Conservation (phyloP, 192 early-diverging fungal species). For the Coemansia furcata region DNA sequence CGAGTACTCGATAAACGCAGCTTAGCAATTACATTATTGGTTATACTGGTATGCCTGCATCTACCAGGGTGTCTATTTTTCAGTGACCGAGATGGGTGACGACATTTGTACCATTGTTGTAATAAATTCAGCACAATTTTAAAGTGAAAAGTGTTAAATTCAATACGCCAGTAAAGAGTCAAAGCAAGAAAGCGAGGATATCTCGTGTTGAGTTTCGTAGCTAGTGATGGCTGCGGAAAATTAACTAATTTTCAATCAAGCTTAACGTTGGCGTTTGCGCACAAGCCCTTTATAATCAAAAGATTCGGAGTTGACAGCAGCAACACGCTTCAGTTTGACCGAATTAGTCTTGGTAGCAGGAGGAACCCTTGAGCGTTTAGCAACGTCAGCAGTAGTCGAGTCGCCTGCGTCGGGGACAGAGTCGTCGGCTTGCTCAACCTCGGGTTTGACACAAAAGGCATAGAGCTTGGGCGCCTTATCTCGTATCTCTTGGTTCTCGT, state of each 20-base stretch:
- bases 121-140: background rate
- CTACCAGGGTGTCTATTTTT: background rate
- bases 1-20: background rate
- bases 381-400: background rate
- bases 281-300: constrained; percentile 2
- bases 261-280: background rate
- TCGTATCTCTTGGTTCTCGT: constrained; percentile 76
- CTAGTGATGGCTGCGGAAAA: constrained; percentile 15
- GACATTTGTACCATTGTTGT: background rate
- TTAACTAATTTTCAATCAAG: background rate
- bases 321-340: background rate
- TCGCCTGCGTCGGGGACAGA: background rate
- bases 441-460: constrained; percentile 59
- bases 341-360: background rate
- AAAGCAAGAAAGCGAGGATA: background rate
- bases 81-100: background rate
- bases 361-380: background rate
- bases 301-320: constrained; percentile 18
- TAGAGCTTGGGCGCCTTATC: constrained; percentile 65
- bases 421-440: background rate
- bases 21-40: background rate
- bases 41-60: background rate
- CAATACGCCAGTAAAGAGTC: background rate
- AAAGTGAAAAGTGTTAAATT: background rate
- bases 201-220: background rate